These are phyloP conservation scores for Pyrenophora tritici-repentis DNA, from an alignment of 2,329 filamentous ascomycete genomes.

Conservation along the genomic window DNA sequence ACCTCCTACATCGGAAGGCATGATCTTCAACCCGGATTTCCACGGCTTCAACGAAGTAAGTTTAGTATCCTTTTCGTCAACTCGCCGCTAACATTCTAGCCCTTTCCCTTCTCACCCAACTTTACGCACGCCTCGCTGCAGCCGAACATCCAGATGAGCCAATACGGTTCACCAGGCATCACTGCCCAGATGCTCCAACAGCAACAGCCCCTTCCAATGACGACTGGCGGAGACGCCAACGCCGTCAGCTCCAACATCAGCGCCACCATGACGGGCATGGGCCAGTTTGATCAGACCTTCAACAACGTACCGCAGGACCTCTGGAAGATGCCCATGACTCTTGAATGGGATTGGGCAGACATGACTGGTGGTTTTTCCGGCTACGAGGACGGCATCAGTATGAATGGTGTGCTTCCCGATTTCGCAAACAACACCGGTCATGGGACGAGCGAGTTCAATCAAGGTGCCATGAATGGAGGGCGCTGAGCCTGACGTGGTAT, in stretches of 20 bases:
- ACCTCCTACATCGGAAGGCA: conserved; percentile 20
- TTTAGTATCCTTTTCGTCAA: not conserved
- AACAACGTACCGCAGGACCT: conserved; percentile 78
- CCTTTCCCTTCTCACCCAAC: conserved; percentile 48
- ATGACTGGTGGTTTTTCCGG: conserved; percentile 47
- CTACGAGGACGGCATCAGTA: conserved; percentile 46
- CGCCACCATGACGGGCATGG: conserved; percentile 37
- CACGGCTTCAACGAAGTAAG: conserved; percentile 47
- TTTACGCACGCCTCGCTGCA: conserved; percentile 48
- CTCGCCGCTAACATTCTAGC: conserved; percentile 32
- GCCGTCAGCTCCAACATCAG: conserved; percentile 33
- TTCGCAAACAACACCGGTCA: conserved; percentile 32
- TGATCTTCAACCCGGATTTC: conserved; percentile 45
- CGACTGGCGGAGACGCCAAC: conserved; percentile 26
- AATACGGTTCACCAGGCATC: conserved; percentile 40
- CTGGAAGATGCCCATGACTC: conserved; percentile 93
- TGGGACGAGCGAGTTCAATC: conserved; percentile 43
- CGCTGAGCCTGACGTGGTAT: conserved; percentile 7
- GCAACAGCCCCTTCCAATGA: conserved; percentile 31
- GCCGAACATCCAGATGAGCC: conserved; percentile 30
- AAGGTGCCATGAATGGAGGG: conserved; percentile 40
- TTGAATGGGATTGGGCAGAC: conserved; percentile 84
- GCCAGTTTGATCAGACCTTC: conserved; percentile 78
- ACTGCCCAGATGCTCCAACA: conserved; percentile 39
- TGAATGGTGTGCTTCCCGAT: conserved; percentile 47